Evolutionary conservation across 2,329 filamentous ascomycete species (phyloP).

Genomic region (Albifimbria verrucaria): DNA sequence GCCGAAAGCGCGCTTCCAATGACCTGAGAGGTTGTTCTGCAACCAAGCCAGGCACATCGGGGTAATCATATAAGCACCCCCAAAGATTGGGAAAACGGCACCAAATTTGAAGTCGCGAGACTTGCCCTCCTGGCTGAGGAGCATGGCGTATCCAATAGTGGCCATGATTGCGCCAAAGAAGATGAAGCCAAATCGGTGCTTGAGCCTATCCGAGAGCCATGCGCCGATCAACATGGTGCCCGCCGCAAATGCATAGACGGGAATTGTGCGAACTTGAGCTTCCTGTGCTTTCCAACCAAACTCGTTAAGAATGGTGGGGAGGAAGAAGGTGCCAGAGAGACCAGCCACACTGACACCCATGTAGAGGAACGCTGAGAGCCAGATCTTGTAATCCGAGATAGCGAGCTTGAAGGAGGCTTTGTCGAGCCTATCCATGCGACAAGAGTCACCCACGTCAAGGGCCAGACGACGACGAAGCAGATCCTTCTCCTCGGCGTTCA

Average conservation of each 20-base stretch:
- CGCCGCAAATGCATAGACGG: slow-evolving; percentile 32
- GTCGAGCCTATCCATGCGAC: slow-evolving; percentile 50
- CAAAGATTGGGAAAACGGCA: slow-evolving; percentile 51
- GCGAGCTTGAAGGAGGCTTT: slow-evolving; percentile 43
- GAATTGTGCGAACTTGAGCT: slow-evolving; percentile 33
- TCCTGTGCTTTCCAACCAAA: slow-evolving; percentile 29
- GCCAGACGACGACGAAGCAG: slow-evolving; percentile 38
- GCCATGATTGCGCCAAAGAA: slow-evolving; percentile 46
- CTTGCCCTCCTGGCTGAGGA: slow-evolving; percentile 34
- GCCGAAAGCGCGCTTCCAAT: slow-evolving; percentile 54
- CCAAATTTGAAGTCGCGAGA: slow-evolving; percentile 41
- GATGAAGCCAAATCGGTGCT: slow-evolving; percentile 53
- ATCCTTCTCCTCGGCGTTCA: slow-evolving; percentile 40
- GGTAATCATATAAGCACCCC: slow-evolving; percentile 51
- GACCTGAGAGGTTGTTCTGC: slow-evolving; percentile 52
- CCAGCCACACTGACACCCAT: slow-evolving; percentile 41
- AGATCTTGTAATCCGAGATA: slow-evolving; percentile 44
- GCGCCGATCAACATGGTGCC: slow-evolving; percentile 29
- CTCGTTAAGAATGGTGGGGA: slow-evolving; percentile 34
- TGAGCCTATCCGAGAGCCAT: slow-evolving; percentile 45
- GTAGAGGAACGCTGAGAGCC: slow-evolving; percentile 33
- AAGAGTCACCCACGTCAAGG: slow-evolving; percentile 37
- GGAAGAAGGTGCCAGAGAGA: slow-evolving; percentile 37
- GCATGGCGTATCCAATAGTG: slow-evolving; percentile 52
- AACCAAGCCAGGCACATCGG: slow-evolving; percentile 56